Evolutionary conservation across 106 monocot species (phyloP).

Genomic region (Dendrobium catenatum): DNA sequence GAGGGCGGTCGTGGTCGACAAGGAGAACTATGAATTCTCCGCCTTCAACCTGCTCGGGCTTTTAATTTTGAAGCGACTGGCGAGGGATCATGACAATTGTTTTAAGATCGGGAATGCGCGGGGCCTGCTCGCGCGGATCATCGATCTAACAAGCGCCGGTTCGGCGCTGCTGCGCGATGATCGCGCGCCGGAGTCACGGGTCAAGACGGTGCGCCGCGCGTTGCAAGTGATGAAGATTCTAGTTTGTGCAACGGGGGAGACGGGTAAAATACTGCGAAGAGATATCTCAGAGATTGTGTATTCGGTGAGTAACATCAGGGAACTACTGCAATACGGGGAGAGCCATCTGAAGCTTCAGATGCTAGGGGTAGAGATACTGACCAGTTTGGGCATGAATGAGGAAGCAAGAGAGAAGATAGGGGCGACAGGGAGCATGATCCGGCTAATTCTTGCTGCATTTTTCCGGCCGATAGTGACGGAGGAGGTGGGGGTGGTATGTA

Average conservation of each 20-base stretch:
- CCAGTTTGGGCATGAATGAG: constrained; percentile 50
- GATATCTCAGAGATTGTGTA: constrained; percentile 53
- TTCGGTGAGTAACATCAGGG: constrained; percentile 46
- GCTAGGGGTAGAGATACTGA: constrained; percentile 49
- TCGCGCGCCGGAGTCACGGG: constrained; percentile 17
- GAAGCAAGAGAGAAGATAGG: constrained; percentile 44
- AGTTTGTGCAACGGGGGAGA: constrained; percentile 34
- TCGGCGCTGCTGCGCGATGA: constrained; percentile 21
- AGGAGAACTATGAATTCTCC: constrained; percentile 19
- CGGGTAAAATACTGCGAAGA: constrained; percentile 33
- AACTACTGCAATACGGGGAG: constrained; percentile 48
- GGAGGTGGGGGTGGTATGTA: constrained; percentile 12
- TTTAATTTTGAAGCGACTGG: constrained; percentile 45
- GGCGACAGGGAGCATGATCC: constrained; percentile 45
- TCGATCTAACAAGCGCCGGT: constrained; percentile 36
- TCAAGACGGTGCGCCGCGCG: constrained; percentile 30
- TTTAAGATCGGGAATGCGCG: constrained; percentile 36
- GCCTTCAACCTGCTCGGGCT: constrained; percentile 52
- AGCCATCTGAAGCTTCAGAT: constrained; percentile 42
- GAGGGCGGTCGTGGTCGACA: neutral
- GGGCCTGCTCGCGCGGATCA: constrained; percentile 49
- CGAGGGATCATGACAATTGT: constrained; percentile 42
- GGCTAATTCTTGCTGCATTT: constrained; percentile 32
- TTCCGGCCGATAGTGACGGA: constrained; percentile 15
- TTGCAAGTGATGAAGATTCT: constrained; percentile 38